Conservation (phyloP, 805 yeast species). For the Trichomonascus vanleenenianus region DNA sequence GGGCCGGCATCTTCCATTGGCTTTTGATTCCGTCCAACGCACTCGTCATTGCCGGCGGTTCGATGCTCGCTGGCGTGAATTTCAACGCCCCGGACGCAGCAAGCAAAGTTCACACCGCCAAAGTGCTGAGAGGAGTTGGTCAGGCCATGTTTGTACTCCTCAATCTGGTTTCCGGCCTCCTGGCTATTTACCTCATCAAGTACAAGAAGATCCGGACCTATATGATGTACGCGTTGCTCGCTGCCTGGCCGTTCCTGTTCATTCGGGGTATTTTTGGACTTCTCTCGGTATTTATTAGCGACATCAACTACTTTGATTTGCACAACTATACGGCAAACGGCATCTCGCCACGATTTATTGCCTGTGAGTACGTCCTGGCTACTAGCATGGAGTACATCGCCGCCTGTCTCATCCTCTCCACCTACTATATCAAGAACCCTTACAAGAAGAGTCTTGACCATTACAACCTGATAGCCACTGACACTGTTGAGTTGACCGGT, state of each 20-base stretch:
- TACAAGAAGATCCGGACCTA: slow-evolving; percentile 6
- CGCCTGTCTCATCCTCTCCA: slow-evolving; percentile 1
- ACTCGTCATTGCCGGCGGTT: slow-evolving; percentile 13
- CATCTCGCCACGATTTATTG: slow-evolving; percentile 6
- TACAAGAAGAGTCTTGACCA: not conserved
- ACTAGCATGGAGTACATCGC: slow-evolving; percentile 15
- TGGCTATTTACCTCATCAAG: slow-evolving; percentile 1
- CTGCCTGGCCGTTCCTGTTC: slow-evolving; percentile 10
- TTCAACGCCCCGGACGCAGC: not conserved
- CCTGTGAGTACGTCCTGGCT: slow-evolving; percentile 14
- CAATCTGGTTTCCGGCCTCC: slow-evolving; percentile 5
- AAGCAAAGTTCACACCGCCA: slow-evolving; percentile 3
- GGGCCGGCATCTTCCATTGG: slow-evolving; percentile 8
- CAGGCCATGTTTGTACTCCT: slow-evolving; percentile 12
- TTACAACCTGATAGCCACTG: too few relatives aligned
- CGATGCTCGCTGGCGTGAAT: slow-evolving; percentile 8
- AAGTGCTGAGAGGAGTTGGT: slow-evolving; percentile 11
- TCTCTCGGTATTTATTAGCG: slow-evolving; percentile 7
- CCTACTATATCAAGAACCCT: not conserved
- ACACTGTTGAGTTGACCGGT: too few relatives aligned
- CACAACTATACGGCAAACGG: slow-evolving; percentile 9
- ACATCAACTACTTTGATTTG: slow-evolving; percentile 12
- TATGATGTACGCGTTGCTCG: slow-evolving; percentile 6
- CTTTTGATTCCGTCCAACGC: slow-evolving; percentile 11
- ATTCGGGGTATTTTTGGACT: slow-evolving; percentile 16